phyloP scores from a whole-genome alignment of 352 stramenopile species.

The Globisporangium camurandrum region DNA sequence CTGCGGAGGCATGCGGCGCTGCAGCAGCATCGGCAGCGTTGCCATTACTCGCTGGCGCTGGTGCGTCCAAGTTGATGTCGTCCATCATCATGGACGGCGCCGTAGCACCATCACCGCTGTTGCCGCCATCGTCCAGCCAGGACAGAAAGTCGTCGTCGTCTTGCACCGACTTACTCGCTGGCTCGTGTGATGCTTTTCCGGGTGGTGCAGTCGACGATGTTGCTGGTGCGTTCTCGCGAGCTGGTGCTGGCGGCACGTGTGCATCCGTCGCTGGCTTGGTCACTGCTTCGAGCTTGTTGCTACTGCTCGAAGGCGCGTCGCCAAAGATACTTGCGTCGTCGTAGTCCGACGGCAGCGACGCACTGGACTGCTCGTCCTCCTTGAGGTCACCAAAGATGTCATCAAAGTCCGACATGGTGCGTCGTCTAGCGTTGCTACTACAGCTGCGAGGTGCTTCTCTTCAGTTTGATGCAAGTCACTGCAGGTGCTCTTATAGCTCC shows the following conservation, averaged over 20 bases:
- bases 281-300: background rate
- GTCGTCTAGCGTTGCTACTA: background rate
- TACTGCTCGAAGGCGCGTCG: conserved; percentile 9
- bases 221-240: conserved; percentile 5
- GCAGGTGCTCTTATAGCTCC: too few relatives aligned
- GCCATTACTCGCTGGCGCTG: background rate
- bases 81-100: conserved; percentile 5
- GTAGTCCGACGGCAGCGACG: conserved; percentile 32
- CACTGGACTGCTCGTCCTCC: conserved; percentile 38
- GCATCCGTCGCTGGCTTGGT: background rate
- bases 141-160: conserved; percentile 74
- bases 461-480: too few relatives aligned
- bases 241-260: conserved; percentile 1
- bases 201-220: conserved; percentile 4
- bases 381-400: conserved; percentile 80
- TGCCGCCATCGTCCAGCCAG: conserved; percentile 58
- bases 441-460: background rate
- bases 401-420: conserved; percentile 46
- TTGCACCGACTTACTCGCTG: conserved; percentile 24
- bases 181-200: conserved; percentile 15
- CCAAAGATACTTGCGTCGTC: conserved; percentile 53
- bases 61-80: conserved; percentile 10
- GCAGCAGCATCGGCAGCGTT: background rate
- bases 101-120: background rate
- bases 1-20: background rate